Base-by-base conservation (phyloP, 345 rosid genomes). In the Dovyalis caffra region DNA sequence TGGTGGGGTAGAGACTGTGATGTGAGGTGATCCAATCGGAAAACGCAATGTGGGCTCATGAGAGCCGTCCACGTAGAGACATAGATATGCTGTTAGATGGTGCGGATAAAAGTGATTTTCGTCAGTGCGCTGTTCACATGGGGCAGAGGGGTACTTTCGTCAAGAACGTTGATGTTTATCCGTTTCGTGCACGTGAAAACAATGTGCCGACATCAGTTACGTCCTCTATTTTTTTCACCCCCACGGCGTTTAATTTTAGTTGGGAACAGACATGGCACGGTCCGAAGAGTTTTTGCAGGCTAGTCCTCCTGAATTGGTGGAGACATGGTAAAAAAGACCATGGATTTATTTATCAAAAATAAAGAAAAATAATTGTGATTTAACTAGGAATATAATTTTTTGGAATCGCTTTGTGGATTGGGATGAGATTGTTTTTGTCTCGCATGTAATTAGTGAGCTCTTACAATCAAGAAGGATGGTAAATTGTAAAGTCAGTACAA, bases 41-140 rank as follows among this genome's bases (percentile, higher is more conserved):
- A 32, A 1, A 6, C 5, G 72, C 37, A 14, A 78, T 0, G 31
- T 81, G 84, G 79, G 64, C 0, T 16, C 2, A 45, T 51, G 3
- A 0, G 0, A 8, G 1, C 79, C 74, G 77, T n/a, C 86, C 92
- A 84, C 88, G 88, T 82, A 33, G 37, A 26, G 5, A n/a, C 2
- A 29, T 67, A 28, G 16, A 33, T n/a, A n/a, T 66, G 23, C 77
- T 64, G 83, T 57, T 26, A 26, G 73, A 68, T 66, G 26, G 34
- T 7, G 21, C 28, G n/a, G 51, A 49, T 10, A 1, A 40, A 68
- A n/a, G 60, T 29, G 25, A 7, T 37, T 56, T 64, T 45, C 38
- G 37, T 28, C 29, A 45, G 76, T 38, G 21, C 14, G 23, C 65
- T 21, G 34, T 29, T 69, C 72, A 53, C 56, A 68, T 37, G 29